These are phyloP conservation scores for Crithidia expoeki DNA, from an alignment of 208 protist genomes.

Conservation along the genomic window DNA sequence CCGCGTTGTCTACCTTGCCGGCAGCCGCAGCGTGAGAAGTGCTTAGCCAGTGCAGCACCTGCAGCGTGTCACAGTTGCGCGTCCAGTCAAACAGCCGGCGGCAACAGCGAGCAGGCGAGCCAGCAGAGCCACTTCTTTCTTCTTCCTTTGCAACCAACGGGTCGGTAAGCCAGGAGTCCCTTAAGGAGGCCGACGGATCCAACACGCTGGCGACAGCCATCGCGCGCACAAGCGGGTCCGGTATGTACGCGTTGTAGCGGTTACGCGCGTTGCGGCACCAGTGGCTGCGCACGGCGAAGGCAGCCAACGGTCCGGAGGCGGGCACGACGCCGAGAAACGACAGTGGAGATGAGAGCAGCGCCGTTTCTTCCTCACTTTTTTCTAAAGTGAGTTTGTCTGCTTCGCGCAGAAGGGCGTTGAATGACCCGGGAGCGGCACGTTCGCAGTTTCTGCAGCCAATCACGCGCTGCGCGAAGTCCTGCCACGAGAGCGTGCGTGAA, in stretches of 20 bases:
- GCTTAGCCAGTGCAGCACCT: conserved; percentile 19
- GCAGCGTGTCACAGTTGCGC: conserved; percentile 23
- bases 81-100: conserved; percentile 38
- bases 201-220: conserved; percentile 20
- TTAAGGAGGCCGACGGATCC: not conserved
- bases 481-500: conserved; percentile 50
- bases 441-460: conserved; percentile 62
- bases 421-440: conserved; percentile 33
- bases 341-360: conserved; percentile 11
- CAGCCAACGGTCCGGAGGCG: conserved; percentile 26
- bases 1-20: not conserved
- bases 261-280: conserved; percentile 36
- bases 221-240: conserved; percentile 28
- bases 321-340: conserved; percentile 23
- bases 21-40: not conserved
- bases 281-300: conserved; percentile 28
- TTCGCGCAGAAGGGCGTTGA: conserved; percentile 45
- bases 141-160: not conserved
- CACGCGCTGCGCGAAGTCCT: conserved; percentile 44
- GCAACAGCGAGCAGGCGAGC: not conserved
- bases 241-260: conserved; percentile 29
- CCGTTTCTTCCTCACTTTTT: not conserved
- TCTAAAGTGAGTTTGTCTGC: too few relatives aligned
- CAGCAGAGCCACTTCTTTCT: not conserved
- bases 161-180: conserved; percentile 22